Conservation (phyloP, 805 yeast species). For the Ogataea parapolymorpha region DNA sequence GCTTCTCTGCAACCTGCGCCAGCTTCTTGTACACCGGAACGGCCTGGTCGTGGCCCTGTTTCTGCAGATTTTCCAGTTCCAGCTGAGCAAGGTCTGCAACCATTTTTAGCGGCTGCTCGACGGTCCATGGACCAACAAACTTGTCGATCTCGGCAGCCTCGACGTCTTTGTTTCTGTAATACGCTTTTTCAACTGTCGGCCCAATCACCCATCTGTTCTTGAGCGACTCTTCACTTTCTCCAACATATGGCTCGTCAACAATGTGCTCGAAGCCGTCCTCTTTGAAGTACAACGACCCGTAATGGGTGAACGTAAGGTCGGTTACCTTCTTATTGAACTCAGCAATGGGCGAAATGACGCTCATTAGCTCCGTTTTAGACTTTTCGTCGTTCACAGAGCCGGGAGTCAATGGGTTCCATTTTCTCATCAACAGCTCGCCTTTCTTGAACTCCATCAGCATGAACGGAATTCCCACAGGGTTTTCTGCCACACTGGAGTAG, state of each 20-base stretch:
- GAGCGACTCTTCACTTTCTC: slow-evolving; percentile 54
- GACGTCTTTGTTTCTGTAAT: slow-evolving; percentile 66
- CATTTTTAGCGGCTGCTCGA: slow-evolving; percentile 55
- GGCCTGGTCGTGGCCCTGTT: slow-evolving; percentile 53
- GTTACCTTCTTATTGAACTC: slow-evolving; percentile 36
- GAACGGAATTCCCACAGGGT: slow-evolving; percentile 69
- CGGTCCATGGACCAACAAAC: slow-evolving; percentile 76
- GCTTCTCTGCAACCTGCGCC: slow-evolving; percentile 48
- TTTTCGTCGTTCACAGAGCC: slow-evolving; percentile 51
- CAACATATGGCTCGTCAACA: slow-evolving; percentile 46
- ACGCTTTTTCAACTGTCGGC: slow-evolving; percentile 77
- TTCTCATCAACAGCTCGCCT: slow-evolving; percentile 81
- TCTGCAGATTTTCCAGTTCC: slow-evolving; percentile 44
- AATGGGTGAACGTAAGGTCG: slow-evolving; percentile 59
- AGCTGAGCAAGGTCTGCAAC: slow-evolving; percentile 61
- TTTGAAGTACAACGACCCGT: slow-evolving; percentile 79
- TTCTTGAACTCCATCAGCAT: slow-evolving; percentile 75
- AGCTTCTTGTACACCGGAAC: slow-evolving; percentile 62
- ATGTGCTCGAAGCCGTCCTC: slow-evolving; percentile 50
- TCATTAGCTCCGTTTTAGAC: slow-evolving; percentile 47
- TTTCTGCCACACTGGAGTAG: slow-evolving; percentile 58
- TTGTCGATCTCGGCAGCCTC: slow-evolving; percentile 47
- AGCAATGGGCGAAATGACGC: slow-evolving; percentile 69
- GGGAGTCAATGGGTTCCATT: slow-evolving; percentile 80
- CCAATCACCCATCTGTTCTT: slow-evolving; percentile 84